Conservation (phyloP, 345 rosid genomes). For the Cardamine chenopodiifolia region DNA sequence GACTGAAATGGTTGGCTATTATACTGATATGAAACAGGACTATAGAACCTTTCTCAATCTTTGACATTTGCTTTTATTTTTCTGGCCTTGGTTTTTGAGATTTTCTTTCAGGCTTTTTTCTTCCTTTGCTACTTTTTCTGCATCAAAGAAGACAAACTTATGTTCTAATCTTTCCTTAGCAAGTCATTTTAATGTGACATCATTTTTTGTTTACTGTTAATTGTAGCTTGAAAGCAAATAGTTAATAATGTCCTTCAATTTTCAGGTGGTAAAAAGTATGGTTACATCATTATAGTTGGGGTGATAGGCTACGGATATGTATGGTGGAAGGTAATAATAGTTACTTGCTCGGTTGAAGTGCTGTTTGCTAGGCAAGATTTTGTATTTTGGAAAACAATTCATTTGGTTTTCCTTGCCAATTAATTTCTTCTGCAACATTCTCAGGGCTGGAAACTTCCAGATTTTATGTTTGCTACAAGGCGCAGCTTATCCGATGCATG, state of each 20-base stretch:
- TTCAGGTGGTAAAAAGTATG: slow-evolving; percentile 42
- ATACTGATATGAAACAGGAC: slow-evolving; percentile 15
- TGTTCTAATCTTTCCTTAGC: not conserved
- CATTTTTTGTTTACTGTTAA: not conserved
- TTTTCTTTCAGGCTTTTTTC: not conserved
- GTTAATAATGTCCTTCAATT: not conserved
- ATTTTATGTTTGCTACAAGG: slow-evolving; percentile 94
- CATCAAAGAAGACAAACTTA: not conserved
- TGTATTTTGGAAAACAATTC: not conserved
- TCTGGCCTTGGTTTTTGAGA: slow-evolving; percentile 4
- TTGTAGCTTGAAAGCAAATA: not conserved
- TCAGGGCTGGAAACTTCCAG: slow-evolving; percentile 96
- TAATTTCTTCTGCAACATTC: slow-evolving; percentile 26
- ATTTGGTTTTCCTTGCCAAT: slow-evolving; percentile 6
- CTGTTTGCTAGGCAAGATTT: slow-evolving; percentile 17
- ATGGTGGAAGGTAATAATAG: slow-evolving; percentile 43
- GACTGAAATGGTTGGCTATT: not conserved
- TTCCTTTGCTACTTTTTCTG: slow-evolving; percentile 4
- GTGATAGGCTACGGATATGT: slow-evolving; percentile 45
- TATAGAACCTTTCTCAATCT: not conserved
- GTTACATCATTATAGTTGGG: slow-evolving; percentile 36
- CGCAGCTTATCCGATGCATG: slow-evolving; percentile 91
- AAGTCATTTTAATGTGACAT: not conserved
- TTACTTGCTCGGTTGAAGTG: slow-evolving; percentile 10
- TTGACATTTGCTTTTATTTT: not conserved